These are phyloP conservation scores for Solanum hybrid DNA, from an alignment of 305 asterid genomes.

Conservation along the genomic window DNA sequence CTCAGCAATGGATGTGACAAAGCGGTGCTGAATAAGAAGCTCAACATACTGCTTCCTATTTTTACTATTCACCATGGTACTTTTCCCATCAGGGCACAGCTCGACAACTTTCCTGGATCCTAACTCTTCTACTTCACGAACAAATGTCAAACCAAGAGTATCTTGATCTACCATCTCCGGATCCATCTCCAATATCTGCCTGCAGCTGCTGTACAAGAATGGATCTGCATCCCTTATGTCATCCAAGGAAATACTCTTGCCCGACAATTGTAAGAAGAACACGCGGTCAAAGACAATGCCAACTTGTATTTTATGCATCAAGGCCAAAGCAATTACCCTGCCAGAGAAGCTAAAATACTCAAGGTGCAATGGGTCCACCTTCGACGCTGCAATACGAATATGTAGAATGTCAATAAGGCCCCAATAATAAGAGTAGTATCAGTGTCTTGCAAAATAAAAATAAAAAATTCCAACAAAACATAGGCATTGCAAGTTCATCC, in stretches of 20 bases:
- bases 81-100: slow-evolving; percentile 60
- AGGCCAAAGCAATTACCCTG: slow-evolving; percentile 80
- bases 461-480: background rate
- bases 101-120: slow-evolving; percentile 72
- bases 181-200: slow-evolving; percentile 87
- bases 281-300: slow-evolving; percentile 88
- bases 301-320: slow-evolving; percentile 87
- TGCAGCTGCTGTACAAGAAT: slow-evolving; percentile 76
- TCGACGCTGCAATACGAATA: slow-evolving; percentile 62
- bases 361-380: slow-evolving; percentile 87
- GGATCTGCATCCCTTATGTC: slow-evolving; percentile 90
- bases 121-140: slow-evolving; percentile 70
- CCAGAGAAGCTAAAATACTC: slow-evolving; percentile 78
- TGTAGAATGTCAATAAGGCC: background rate
- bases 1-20: slow-evolving; percentile 52
- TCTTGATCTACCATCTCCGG: slow-evolving; percentile 71
- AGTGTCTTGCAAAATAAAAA: background rate
- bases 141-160: slow-evolving; percentile 77
- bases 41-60: slow-evolving; percentile 71
- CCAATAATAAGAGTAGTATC: background rate
- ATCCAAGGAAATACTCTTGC: slow-evolving; percentile 49
- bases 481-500: background rate
- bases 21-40: slow-evolving; percentile 61
- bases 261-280: slow-evolving; percentile 70
- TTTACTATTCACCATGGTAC: slow-evolving; percentile 57